phyloP scores from a whole-genome alignment of 2,329 filamentous ascomycete species.

The Diaporthe sp. region DNA sequence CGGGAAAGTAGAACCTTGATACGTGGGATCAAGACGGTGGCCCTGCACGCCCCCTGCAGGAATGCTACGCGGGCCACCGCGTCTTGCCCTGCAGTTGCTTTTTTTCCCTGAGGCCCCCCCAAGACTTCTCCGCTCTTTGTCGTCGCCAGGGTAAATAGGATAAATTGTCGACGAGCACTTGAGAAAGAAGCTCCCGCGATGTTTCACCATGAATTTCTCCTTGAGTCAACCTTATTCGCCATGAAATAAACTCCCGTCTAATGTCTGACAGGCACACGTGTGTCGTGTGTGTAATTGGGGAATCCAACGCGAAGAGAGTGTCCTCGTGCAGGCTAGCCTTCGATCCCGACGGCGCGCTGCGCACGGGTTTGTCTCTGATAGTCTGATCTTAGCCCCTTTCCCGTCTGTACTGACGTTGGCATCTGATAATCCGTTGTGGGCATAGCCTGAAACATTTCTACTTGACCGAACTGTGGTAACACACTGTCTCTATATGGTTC shows the following conservation, averaged over 20 bases:
- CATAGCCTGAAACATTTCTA: slow-evolving; percentile 1
- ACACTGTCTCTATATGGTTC: background rate
- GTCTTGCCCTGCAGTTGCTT: background rate
- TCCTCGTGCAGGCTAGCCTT: background rate
- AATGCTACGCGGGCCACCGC: background rate
- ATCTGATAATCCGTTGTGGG: background rate
- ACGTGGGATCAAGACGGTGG: background rate
- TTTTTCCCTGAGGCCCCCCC: background rate
- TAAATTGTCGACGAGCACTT: background rate
- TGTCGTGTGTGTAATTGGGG: background rate
- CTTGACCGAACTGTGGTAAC: background rate
- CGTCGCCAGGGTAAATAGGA: background rate
- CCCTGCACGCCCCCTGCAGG: slow-evolving; percentile 12
- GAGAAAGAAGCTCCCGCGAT: background rate
- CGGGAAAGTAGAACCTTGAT: slow-evolving; percentile 3
- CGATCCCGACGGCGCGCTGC: background rate
- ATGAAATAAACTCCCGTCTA: slow-evolving; percentile 4
- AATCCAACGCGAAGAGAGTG: background rate
- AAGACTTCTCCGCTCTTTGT: background rate
- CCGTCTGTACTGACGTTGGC: background rate
- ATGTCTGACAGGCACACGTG: background rate
- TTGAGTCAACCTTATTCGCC: background rate
- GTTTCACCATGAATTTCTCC: background rate
- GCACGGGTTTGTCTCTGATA: background rate
- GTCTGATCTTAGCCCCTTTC: background rate